Evolutionary conservation across 495 filamentous ascomycete genomes (phyloP).

Genomic region (Aeminium ludgeri): DNA sequence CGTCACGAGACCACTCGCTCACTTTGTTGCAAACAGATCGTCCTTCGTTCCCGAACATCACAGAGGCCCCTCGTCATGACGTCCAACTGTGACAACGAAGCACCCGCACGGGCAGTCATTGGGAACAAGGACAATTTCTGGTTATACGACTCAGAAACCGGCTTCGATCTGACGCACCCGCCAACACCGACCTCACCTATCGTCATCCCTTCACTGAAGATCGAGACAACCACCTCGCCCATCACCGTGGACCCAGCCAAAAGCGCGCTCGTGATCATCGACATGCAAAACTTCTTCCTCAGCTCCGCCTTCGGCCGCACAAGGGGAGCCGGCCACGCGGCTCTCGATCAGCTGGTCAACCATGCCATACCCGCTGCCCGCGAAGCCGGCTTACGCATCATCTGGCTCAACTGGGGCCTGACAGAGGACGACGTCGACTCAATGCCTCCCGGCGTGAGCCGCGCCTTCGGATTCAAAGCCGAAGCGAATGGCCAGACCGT

Average conservation of each 20-base stretch:
- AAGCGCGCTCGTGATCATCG: slow-evolving; percentile 38
- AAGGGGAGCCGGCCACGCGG: slow-evolving; percentile 19
- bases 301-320: slow-evolving; percentile 24
- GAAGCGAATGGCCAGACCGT: not conserved
- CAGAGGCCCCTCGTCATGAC: too few relatives aligned
- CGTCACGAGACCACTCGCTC: too few relatives aligned
- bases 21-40: too few relatives aligned
- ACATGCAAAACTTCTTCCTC: slow-evolving; percentile 50
- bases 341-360: slow-evolving; percentile 20
- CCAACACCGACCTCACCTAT: not conserved
- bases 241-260: slow-evolving; percentile 28
- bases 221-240: slow-evolving; percentile 20
- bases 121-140: slow-evolving; percentile 19
- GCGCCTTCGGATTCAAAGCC: slow-evolving; percentile 31
- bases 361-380: slow-evolving; percentile 30
- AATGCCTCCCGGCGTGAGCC: slow-evolving; percentile 34
- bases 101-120: slow-evolving; percentile 17
- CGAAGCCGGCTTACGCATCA: slow-evolving; percentile 32
- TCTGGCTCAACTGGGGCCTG: slow-evolving; percentile 48
- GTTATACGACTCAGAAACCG: slow-evolving; percentile 16
- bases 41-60: too few relatives aligned
- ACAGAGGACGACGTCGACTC: slow-evolving; percentile 32
- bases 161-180: slow-evolving; percentile 22
- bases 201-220: slow-evolving; percentile 4
- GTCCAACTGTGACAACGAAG: slow-evolving; percentile 7